These are phyloP conservation scores for Tirmania nivea DNA, from an alignment of 495 filamentous ascomycete genomes.

Conservation along the genomic window DNA sequence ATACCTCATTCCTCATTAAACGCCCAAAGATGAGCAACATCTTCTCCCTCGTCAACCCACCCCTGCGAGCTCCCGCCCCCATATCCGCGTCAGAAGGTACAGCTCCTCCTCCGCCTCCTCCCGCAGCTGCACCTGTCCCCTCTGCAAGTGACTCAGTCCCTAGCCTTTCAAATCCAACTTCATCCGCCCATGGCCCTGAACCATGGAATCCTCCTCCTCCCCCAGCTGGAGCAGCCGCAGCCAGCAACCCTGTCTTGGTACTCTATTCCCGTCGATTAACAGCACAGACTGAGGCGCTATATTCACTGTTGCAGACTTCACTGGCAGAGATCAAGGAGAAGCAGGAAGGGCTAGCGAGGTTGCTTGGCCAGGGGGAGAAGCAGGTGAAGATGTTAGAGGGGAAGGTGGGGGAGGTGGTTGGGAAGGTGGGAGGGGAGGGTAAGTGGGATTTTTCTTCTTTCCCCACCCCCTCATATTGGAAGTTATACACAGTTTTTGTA, in stretches of 20 bases:
- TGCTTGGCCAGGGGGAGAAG: constrained; percentile 1
- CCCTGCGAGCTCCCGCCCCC: too few relatives aligned
- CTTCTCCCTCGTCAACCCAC: background rate
- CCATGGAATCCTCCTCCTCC: background rate
- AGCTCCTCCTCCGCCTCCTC: too few relatives aligned
- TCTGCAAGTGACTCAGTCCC: too few relatives aligned
- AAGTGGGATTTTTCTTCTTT: background rate
- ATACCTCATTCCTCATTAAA: too few relatives aligned
- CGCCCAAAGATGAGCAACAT: background rate
- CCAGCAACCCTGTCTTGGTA: background rate
- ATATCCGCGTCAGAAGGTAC: too few relatives aligned
- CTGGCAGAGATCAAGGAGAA: background rate
- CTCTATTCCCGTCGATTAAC: background rate
- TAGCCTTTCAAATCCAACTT: background rate
- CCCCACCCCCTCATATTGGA: too few relatives aligned
- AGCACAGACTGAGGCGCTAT: background rate
- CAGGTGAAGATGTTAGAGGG: constrained; percentile 4
- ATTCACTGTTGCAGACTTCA: background rate
- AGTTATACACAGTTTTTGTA: too few relatives aligned
- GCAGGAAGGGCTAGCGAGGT: background rate
- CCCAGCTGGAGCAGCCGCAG: background rate
- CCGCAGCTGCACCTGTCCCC: too few relatives aligned
- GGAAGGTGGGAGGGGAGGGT: background rate
- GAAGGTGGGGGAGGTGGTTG: constrained; percentile 5
- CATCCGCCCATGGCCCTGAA: background rate